phyloP scores from a whole-genome alignment of 2,329 filamentous ascomycete species.

The Monilinia vaccinii-corymbosi region DNA sequence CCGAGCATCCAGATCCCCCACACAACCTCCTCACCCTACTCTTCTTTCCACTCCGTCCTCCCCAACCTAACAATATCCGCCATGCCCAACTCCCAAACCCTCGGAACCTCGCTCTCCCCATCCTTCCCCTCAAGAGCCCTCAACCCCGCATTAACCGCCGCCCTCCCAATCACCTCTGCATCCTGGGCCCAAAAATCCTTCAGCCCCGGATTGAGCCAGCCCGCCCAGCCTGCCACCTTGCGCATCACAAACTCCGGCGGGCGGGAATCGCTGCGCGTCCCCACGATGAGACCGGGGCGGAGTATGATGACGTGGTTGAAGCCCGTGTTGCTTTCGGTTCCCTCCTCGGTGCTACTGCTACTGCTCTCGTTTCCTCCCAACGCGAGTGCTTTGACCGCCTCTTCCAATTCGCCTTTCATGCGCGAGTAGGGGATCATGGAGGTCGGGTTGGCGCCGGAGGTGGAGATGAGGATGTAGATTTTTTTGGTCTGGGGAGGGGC shows the following conservation, averaged over 20 bases:
- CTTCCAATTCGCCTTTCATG: conserved; percentile 88
- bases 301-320: conserved; percentile 70
- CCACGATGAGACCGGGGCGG: conserved; percentile 67
- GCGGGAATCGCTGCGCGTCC: conserved; percentile 54
- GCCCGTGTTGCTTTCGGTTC: too few relatives aligned
- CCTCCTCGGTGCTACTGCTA: too few relatives aligned
- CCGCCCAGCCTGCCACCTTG: conserved; percentile 45
- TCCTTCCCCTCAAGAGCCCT: conserved; percentile 38
- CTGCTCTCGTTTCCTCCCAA: too few relatives aligned
- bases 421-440: conserved; percentile 45
- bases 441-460: conserved; percentile 38
- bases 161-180: conserved; percentile 47
- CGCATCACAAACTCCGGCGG: conserved; percentile 48
- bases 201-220: conserved; percentile 44
- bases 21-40: not conserved
- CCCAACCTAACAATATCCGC: conserved; percentile 43
- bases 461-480: conserved; percentile 46
- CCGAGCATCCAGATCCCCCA: too few relatives aligned
- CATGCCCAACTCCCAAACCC: conserved; percentile 40
- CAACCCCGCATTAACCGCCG: conserved; percentile 41
- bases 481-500: conserved; percentile 70
- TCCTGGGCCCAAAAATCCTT: conserved; percentile 60
- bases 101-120: conserved; percentile 34
- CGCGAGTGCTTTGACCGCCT: conserved; percentile 54
- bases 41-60: conserved; percentile 32